phyloP scores from a whole-genome alignment of 1,284 basidiomycete genomes.

The Pterulicium gracile region DNA sequence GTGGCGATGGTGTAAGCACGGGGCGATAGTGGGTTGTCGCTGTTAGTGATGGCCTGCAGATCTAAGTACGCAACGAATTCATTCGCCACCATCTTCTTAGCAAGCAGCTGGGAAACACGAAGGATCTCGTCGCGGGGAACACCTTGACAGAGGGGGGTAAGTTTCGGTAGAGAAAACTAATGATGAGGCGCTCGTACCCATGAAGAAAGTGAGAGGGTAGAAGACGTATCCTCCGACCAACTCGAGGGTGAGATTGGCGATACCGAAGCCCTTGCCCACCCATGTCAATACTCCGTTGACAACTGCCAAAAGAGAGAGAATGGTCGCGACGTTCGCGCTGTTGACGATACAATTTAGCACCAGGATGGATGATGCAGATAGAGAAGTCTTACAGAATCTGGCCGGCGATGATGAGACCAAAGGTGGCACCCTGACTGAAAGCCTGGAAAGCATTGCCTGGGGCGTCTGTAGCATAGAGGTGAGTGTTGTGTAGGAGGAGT shows the following conservation, averaged over 20 bases:
- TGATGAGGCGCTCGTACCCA: constrained; percentile 18
- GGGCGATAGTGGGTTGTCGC: constrained; percentile 45
- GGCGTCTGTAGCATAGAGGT: constrained; percentile 4
- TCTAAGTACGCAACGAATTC: constrained; percentile 77
- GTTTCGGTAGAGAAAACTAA: constrained; percentile 6
- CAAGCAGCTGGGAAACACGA: constrained; percentile 69
- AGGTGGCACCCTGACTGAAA: constrained; percentile 78
- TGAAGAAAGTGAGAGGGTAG: constrained; percentile 81
- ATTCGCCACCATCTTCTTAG: constrained; percentile 80
- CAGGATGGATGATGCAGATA: constrained; percentile 1
- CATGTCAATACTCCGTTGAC: constrained; percentile 85
- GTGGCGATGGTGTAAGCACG: constrained; percentile 72
- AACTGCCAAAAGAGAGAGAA: constrained; percentile 69
- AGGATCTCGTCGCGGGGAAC: constrained; percentile 68
- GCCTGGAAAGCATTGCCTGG: constrained; percentile 80
- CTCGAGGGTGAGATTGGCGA: constrained; percentile 74
- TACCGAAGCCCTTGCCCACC: constrained; percentile 81
- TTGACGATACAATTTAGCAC: neutral
- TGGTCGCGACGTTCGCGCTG: constrained; percentile 71
- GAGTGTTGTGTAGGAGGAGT: neutral
- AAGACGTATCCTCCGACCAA: constrained; percentile 80
- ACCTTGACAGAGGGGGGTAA: constrained; percentile 24
- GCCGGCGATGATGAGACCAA: constrained; percentile 80
- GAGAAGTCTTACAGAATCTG: constrained; percentile 59
- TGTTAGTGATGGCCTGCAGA: constrained; percentile 40